Percentiles rank a stretch among this genome's conserved stretches.
phyloP scores from a whole-genome alignment of 1,284 basidiomycete species.

The Ustilago bromivora region DNA sequence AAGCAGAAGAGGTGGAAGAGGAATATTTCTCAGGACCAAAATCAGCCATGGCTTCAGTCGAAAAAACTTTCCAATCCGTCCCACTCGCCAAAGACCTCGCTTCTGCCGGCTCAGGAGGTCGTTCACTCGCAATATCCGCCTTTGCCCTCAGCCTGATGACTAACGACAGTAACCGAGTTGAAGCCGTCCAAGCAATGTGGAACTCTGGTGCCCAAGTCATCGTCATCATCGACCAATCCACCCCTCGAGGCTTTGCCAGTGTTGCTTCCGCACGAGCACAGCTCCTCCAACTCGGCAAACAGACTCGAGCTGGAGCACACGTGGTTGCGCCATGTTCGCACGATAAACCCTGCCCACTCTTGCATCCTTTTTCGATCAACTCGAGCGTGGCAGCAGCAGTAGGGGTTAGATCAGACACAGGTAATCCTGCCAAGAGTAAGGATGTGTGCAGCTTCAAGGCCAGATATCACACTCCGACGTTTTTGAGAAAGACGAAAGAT shows the following conservation, averaged over 20 bases:
- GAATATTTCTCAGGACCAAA: conserved; percentile 36
- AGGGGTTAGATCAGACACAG: conserved; percentile 22
- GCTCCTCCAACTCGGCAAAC: conserved; percentile 77
- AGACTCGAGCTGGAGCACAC: conserved; percentile 72
- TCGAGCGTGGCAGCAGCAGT: conserved; percentile 19
- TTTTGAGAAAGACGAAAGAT: conserved; percentile 88
- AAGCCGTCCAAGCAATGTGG: conserved; percentile 86
- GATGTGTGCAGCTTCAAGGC: conserved; percentile 86
- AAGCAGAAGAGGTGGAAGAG: conserved; percentile 7
- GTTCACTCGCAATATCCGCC: conserved; percentile 82
- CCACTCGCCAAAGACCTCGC: conserved; percentile 34
- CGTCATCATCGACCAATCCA: conserved; percentile 86
- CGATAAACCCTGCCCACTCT: conserved; percentile 83
- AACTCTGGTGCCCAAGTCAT: conserved; percentile 78
- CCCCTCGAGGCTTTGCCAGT: conserved; percentile 80
- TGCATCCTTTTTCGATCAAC: conserved; percentile 68
- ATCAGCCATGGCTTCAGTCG: conserved; percentile 35
- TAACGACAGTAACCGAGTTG: conserved; percentile 76
- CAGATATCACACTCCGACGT: conserved; percentile 84
- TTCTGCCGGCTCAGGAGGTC: background rate
- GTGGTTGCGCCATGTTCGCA: conserved; percentile 88
- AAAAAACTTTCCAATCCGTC: conserved; percentile 39
- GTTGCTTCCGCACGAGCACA: conserved; percentile 86
- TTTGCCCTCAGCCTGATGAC: conserved; percentile 83
- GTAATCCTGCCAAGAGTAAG: conserved; percentile 62